These are phyloP conservation scores for Ophiostoma sp. DNA, from an alignment of 2,329 filamentous ascomycete species.

Conservation along the genomic window DNA sequence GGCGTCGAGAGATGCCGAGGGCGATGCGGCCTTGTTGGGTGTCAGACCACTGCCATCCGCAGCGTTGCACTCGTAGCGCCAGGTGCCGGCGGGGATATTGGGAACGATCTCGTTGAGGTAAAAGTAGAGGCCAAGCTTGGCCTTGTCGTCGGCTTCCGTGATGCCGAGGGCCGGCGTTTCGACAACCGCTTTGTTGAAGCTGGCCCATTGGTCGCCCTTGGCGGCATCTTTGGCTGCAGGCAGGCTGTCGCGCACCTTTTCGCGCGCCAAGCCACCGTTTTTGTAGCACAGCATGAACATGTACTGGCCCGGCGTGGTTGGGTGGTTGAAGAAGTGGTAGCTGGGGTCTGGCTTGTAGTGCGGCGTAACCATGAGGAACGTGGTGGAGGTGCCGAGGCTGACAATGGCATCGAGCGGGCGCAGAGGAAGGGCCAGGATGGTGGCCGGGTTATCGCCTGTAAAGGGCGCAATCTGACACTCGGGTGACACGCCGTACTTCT, in stretches of 20 bases:
- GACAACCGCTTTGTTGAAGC: constrained; percentile 70
- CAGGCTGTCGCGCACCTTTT: constrained; percentile 78
- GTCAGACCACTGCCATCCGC: constrained; percentile 49
- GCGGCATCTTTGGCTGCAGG: constrained; percentile 40
- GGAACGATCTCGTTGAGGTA: constrained; percentile 93
- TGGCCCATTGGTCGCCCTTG: constrained; percentile 60
- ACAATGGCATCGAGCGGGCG: constrained; percentile 88
- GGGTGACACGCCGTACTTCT: constrained; percentile 68
- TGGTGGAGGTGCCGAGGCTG: constrained; percentile 89
- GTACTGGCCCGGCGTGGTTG: constrained; percentile 81
- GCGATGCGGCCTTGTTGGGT: neutral
- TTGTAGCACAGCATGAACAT: constrained; percentile 99
- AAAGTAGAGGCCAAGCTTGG: constrained; percentile 91
- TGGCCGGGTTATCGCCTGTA: constrained; percentile 93
- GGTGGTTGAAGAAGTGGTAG: constrained; percentile 98
- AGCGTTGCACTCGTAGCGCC: constrained; percentile 63
- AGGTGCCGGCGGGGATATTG: constrained; percentile 78
- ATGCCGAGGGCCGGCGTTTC: constrained; percentile 65
- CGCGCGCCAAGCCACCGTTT: constrained; percentile 89
- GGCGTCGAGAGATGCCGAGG: constrained; percentile 58
- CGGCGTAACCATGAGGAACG: constrained; percentile 96
- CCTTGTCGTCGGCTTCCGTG: constrained; percentile 31
- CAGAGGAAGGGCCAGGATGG: constrained; percentile 84
- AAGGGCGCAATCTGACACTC: constrained; percentile 77
- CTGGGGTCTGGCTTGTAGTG: constrained; percentile 81